Base-by-base conservation (phyloP, 2,329 filamentous ascomycete genomes). In the Cryphonectria japonica region DNA sequence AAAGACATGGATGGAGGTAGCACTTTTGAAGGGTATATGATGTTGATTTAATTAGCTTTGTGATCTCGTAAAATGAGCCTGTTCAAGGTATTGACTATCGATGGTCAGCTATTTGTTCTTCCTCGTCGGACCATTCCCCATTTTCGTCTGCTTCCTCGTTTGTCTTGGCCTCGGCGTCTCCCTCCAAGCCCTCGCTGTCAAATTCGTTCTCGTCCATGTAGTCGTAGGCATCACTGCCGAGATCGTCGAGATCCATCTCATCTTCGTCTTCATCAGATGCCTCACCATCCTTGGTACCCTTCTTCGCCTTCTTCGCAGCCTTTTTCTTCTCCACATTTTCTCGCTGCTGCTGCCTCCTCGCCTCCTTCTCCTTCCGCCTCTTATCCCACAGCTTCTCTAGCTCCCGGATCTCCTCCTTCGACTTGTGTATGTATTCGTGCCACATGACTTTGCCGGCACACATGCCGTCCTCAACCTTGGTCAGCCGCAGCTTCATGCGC, bases 391-490 rank as follows among this genome's bases (percentile, higher is more conserved):
- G 88, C 83, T 91, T 89, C 76, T 98, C 95, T 76, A 98, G 82
- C 74, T 92, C 89, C 78, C 91, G 88, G 70, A 94, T 83, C 80
- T 99, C 95, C 26, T 89, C 87, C 76, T 89, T 89, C 8, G 89
- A 90, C 86, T 99, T 99, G 79, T 91, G 89, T 68, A 98, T 90
- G 78, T 94, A 97, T 79, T 98, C 94, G 80, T 99, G 96, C 96
- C 96, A 99, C 92, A 99, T 93, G 70, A 97, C 88, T 79, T 94
- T 96, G 66, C 96, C 96, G 37, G 88, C 87, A 77, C 94, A 98
- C 8, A 98, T 82, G 1, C 95, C 96, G 76, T 99, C 96, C 79
- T 99, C 96, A 5, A 99, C 95, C 83, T 99, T 99, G 69, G 94
- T 95, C 82, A 99, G 85, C 43, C 95, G 90, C 57, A 99, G 83